phyloP scores from a whole-genome alignment of 2,329 filamentous ascomycete genomes.

The Sporothrix phasma region DNA sequence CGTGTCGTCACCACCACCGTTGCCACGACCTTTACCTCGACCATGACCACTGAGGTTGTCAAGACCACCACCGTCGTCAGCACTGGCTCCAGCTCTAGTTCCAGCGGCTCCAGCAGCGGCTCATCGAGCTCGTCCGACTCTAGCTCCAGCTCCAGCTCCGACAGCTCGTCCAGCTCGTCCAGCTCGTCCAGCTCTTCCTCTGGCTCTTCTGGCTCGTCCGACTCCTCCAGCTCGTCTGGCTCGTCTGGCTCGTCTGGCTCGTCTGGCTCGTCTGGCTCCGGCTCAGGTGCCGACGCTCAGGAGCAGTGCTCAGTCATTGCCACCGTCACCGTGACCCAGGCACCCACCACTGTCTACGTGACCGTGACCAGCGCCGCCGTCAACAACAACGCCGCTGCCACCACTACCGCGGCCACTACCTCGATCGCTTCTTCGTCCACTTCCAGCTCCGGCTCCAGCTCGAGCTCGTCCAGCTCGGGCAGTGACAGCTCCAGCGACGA shows the following conservation, averaged over 20 bases:
- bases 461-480: neutral
- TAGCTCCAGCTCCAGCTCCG: neutral
- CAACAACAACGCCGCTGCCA: neutral
- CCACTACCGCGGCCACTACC: neutral
- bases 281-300: neutral
- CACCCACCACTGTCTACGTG: slow-evolving; percentile 13
- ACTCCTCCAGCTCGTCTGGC: neutral
- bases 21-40: slow-evolving; percentile 21
- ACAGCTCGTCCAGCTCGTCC: neutral
- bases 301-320: slow-evolving; percentile 2
- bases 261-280: slow-evolving; percentile 5
- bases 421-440: neutral
- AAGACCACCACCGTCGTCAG: slow-evolving; percentile 5
- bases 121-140: slow-evolving; percentile 2
- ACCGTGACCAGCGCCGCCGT: neutral
- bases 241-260: neutral
- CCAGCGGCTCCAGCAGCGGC: slow-evolving; percentile 2
- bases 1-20: slow-evolving; percentile 23
- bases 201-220: neutral
- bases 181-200: slow-evolving; percentile 5
- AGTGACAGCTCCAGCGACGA: neutral
- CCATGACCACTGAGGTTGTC: slow-evolving; percentile 18
- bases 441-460: neutral
- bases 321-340: slow-evolving; percentile 14
- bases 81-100: slow-evolving; percentile 5